A percentile compares a stretch with the other conserved stretches of the same genome.
phyloP scores from a whole-genome alignment of 495 filamentous ascomycete genomes.

The Bryoglossum gracile region DNA sequence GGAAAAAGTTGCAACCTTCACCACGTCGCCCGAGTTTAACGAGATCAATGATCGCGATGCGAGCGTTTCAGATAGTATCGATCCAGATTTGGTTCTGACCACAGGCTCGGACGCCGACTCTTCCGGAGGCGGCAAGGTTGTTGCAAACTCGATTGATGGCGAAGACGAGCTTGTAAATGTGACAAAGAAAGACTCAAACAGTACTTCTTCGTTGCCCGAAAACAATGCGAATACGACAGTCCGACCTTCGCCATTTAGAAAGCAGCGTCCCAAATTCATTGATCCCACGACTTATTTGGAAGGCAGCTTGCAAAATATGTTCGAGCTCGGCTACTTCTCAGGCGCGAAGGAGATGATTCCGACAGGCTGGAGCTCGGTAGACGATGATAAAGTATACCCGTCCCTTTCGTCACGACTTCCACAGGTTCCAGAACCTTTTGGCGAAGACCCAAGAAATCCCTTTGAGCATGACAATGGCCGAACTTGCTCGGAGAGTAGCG shows the following conservation, averaged over 20 bases:
- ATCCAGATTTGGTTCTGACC: slow-evolving; percentile 65
- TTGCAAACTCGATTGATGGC: slow-evolving; percentile 71
- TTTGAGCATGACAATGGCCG: slow-evolving; percentile 23
- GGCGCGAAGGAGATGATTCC: slow-evolving; percentile 50
- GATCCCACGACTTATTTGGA: slow-evolving; percentile 24
- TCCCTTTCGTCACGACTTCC: slow-evolving; percentile 47
- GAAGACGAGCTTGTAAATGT: slow-evolving; percentile 91
- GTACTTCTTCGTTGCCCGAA: too few species aligned
- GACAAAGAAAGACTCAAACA: slow-evolving; percentile 74
- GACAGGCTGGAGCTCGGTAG: slow-evolving; percentile 53
- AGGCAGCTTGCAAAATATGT: slow-evolving; percentile 56
- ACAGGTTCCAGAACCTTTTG: slow-evolving; percentile 24
- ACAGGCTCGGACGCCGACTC: slow-evolving; percentile 68
- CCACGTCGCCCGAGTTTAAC: slow-evolving; percentile 15
- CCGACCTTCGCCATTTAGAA: slow-evolving; percentile 10
- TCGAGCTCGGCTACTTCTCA: slow-evolving; percentile 56
- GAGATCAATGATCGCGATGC: slow-evolving; percentile 43
- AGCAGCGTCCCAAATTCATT: slow-evolving; percentile 20
- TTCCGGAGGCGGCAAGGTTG: slow-evolving; percentile 58
- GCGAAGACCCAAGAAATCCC: slow-evolving; percentile 21
- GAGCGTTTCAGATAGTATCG: slow-evolving; percentile 42
- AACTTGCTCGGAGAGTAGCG: slow-evolving; percentile 26
- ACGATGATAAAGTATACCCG: slow-evolving; percentile 48
- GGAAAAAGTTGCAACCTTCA: slow-evolving; percentile 41
- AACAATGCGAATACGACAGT: not conserved